Evolutionary conservation across 2,329 filamentous ascomycete species (phyloP).

Genomic region (Seiridium cupressi): DNA sequence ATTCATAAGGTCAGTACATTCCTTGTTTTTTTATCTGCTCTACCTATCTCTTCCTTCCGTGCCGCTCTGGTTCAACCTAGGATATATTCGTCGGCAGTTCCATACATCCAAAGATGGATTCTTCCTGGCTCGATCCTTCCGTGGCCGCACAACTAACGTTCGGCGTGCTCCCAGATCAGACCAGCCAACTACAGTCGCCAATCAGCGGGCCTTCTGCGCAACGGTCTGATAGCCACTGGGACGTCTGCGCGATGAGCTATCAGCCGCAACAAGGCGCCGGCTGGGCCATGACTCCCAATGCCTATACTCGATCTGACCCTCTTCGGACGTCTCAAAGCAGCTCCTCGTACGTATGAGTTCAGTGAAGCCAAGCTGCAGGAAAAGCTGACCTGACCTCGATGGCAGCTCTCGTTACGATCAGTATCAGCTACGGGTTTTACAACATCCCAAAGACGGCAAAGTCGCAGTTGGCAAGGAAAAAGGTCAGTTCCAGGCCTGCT

Average conservation of each 20-base stretch:
- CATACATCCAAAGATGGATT: not conserved
- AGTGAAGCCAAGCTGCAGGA: not conserved
- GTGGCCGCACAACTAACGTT: not conserved
- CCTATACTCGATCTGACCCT: too few relatives aligned
- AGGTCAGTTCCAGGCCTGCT: constrained; percentile 1
- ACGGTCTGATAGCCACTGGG: not conserved
- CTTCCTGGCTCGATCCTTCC: not conserved
- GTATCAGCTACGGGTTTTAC: not conserved
- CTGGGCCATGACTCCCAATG: not conserved
- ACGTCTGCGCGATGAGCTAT: not conserved
- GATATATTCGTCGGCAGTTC: not conserved
- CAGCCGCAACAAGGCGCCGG: not conserved
- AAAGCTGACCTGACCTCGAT: not conserved
- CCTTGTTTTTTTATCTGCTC: too few relatives aligned
- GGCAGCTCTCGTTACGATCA: not conserved
- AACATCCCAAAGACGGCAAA: constrained; percentile 8
- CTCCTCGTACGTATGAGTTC: not conserved
- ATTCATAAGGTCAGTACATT: too few relatives aligned
- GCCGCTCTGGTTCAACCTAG: not conserved
- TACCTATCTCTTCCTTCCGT: too few relatives aligned
- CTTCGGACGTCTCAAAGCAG: not conserved
- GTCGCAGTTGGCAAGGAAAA: constrained; percentile 9
- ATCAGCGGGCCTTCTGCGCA: not conserved
- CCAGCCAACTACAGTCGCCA: too few relatives aligned
- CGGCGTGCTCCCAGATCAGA: not conserved